Evolutionary conservation across 1,284 basidiomycete genomes (phyloP).

Genomic region (Coniophora puteana): DNA sequence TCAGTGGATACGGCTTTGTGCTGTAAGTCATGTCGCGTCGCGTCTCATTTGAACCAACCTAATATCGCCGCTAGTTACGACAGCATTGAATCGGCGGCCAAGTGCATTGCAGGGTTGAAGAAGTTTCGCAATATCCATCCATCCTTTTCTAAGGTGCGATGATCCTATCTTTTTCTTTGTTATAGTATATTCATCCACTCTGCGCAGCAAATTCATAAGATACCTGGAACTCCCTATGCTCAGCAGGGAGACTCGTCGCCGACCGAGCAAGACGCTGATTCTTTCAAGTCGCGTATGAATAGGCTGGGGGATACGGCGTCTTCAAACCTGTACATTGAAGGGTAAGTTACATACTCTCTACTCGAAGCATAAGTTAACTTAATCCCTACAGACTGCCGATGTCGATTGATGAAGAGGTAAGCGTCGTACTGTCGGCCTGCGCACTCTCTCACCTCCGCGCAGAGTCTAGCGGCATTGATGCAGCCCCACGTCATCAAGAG

Average conservation of each 20-base stretch:
- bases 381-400: conserved; percentile 48
- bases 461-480: conserved; percentile 59
- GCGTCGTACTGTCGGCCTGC: conserved; percentile 1
- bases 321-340: conserved; percentile 75
- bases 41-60: conserved; percentile 2
- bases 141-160: conserved; percentile 56
- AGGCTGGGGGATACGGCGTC: conserved; percentile 55
- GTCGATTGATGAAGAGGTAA: conserved; percentile 44
- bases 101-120: conserved; percentile 63
- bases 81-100: conserved; percentile 57
- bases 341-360: too few relatives aligned
- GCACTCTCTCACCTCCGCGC: conserved; percentile 3
- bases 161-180: conserved; percentile 2
- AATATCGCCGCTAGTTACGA: conserved; percentile 45
- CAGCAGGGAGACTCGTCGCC: conserved; percentile 19
- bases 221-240: conserved; percentile 63
- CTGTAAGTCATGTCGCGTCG: conserved; percentile 43
- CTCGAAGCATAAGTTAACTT: conserved; percentile 3
- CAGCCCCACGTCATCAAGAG: conserved; percentile 64
- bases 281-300: conserved; percentile 73
- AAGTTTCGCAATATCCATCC: conserved; percentile 72
- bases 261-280: conserved; percentile 33
- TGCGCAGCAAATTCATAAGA: conserved; percentile 69
- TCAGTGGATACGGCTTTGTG: conserved; percentile 77
- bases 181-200: conserved; percentile 1